Evolutionary conservation across 1,284 basidiomycete species (phyloP).

Genomic region (Tilletia indica): DNA sequence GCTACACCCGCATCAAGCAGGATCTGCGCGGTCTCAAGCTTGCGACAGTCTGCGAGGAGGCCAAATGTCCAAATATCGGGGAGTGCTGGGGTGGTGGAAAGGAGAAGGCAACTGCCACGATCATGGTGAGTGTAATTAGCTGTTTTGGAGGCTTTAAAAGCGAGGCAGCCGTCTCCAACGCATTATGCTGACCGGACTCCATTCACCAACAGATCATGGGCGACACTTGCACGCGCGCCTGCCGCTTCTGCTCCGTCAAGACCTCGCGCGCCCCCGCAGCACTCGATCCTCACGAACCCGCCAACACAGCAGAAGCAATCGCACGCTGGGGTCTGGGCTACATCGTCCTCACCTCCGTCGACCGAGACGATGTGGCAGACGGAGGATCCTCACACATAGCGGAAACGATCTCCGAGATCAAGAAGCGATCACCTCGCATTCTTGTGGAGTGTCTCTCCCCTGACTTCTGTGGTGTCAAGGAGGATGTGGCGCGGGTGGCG

Average conservation of each 20-base stretch:
- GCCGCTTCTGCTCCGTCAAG: slow-evolving; percentile 96
- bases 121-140: slow-evolving; percentile 72
- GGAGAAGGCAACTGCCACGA: slow-evolving; percentile 74
- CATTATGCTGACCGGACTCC: not conserved
- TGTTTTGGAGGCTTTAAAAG: not conserved
- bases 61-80: slow-evolving; percentile 96
- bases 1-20: slow-evolving; percentile 89
- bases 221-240: slow-evolving; percentile 97
- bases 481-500: slow-evolving; percentile 78
- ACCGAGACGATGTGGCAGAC: slow-evolving; percentile 90
- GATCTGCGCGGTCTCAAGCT: slow-evolving; percentile 86
- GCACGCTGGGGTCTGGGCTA: slow-evolving; percentile 97
- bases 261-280: slow-evolving; percentile 84
- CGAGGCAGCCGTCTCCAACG: too few species aligned
- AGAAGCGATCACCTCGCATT: slow-evolving; percentile 88
- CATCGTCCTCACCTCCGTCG: slow-evolving; percentile 94
- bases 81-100: slow-evolving; percentile 97
- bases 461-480: slow-evolving; percentile 80
- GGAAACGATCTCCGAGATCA: slow-evolving; percentile 88
- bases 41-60: slow-evolving; percentile 98
- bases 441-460: slow-evolving; percentile 95
- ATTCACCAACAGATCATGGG: slow-evolving; percentile 77
- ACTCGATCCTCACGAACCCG: slow-evolving; percentile 92
- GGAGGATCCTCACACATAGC: slow-evolving; percentile 93
- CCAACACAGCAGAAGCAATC: slow-evolving; percentile 97